A percentile compares a stretch with the other conserved stretches of the same genome.
phyloP scores from a whole-genome alignment of 208 protist species.

The Leishmania gerbilli region DNA sequence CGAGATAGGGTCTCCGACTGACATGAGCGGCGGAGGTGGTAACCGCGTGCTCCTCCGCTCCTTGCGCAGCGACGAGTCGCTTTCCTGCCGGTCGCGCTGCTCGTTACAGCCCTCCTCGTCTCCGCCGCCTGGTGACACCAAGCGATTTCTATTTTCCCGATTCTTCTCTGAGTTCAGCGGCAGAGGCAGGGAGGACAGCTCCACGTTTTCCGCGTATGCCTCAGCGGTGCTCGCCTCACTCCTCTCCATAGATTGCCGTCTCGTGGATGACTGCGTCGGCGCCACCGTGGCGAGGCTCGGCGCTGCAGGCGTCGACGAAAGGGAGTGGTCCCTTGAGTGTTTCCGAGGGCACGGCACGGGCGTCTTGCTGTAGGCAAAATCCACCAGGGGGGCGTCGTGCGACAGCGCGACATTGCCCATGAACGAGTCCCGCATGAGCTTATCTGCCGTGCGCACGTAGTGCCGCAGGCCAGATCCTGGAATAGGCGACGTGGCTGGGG shows the following conservation, averaged over 20 bases:
- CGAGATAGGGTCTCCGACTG: not conserved
- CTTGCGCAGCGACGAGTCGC: not conserved
- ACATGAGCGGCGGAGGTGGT: not conserved
- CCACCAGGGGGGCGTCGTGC: constrained; percentile 21
- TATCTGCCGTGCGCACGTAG: constrained; percentile 36
- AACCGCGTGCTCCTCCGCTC: not conserved
- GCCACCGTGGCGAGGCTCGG: constrained; percentile 20
- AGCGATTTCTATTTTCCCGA: not conserved
- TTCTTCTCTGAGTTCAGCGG: not conserved
- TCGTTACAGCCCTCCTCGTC: not conserved
- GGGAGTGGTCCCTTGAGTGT: not conserved
- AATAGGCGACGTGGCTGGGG: not conserved
- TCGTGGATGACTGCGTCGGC: not conserved
- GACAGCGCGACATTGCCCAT: constrained; percentile 25
- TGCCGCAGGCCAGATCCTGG: constrained; percentile 33
- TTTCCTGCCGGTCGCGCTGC: not conserved
- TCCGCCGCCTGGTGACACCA: not conserved
- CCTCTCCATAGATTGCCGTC: not conserved
- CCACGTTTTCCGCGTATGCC: not conserved
- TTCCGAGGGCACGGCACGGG: not conserved
- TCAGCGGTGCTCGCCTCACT: not conserved
- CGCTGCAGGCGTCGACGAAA: constrained; percentile 8
- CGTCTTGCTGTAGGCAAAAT: not conserved
- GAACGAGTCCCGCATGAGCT: constrained; percentile 34
- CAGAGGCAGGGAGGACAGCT: not conserved